Percentiles rank a stretch among this genome's conserved stretches.
Evolutionary conservation across 805 yeast genomes (phyloP).

Genomic region (Wickerhamomyces bovis): DNA sequence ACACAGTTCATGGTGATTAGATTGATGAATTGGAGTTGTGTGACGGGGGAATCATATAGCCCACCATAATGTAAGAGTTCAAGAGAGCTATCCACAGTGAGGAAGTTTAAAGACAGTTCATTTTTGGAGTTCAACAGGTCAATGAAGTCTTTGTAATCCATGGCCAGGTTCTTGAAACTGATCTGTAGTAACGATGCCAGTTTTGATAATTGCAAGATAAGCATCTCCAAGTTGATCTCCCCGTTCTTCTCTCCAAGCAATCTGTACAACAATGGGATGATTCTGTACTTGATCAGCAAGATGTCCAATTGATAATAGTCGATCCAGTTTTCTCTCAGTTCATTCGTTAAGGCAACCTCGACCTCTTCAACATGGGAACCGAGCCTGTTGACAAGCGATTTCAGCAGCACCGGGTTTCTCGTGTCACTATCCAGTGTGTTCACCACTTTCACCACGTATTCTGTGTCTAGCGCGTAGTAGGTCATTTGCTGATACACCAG

Average conservation of each 20-base stretch:
- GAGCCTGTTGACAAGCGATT: background rate
- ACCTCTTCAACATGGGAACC: background rate
- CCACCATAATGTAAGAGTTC: background rate
- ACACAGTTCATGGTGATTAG: background rate
- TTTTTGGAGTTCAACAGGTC: background rate
- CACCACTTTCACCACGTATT: background rate
- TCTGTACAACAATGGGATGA: background rate
- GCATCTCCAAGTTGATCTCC: background rate
- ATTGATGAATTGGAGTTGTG: background rate
- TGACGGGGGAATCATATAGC: background rate
- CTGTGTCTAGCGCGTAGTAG: background rate
- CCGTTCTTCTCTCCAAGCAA: background rate
- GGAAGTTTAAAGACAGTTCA: background rate
- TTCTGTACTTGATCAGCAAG: background rate
- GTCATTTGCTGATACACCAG: background rate
- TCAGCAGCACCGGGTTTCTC: background rate
- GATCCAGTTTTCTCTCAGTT: background rate
- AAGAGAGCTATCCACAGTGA: background rate
- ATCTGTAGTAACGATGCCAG: background rate
- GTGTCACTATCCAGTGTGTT: background rate
- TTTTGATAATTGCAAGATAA: background rate
- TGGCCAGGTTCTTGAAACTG: background rate
- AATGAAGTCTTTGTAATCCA: background rate
- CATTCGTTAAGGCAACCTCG: background rate
- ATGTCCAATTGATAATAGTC: background rate